Percentiles rank a stretch among this genome's conserved stretches.
Evolutionary conservation across 192 early-diverging fungal species (phyloP).

Genomic region (Coemansia sp.): DNA sequence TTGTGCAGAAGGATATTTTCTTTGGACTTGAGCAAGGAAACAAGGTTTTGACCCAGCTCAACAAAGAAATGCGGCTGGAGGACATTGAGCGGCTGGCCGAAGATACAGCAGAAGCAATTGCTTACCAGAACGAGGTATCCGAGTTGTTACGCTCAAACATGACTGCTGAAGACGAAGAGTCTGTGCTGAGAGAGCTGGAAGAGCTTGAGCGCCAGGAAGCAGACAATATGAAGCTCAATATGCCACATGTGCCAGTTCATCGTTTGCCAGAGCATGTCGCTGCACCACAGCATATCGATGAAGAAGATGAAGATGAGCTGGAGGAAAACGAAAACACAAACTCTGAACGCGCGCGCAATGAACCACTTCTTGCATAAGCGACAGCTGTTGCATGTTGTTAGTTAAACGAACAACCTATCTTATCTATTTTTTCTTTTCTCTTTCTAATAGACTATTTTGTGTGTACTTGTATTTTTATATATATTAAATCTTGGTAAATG

Average conservation of each 20-base stretch:
- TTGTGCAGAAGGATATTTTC: conserved; percentile 89
- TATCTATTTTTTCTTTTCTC: background rate
- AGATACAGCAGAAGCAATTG: conserved; percentile 93
- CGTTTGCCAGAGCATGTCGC: conserved; percentile 13
- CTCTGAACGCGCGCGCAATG: conserved; percentile 13
- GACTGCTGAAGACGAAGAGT: conserved; percentile 82
- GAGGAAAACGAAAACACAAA: conserved; percentile 14
- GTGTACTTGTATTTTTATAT: too few relatives aligned
- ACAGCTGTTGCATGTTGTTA: background rate
- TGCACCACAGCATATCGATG: background rate
- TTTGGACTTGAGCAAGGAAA: conserved; percentile 84
- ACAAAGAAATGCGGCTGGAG: conserved; percentile 84
- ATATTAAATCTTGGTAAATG: too few relatives aligned
- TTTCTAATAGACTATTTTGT: background rate
- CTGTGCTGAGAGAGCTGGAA: conserved; percentile 79
- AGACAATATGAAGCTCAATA: conserved; percentile 20
- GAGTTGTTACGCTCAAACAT: conserved; percentile 75
- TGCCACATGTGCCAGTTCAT: conserved; percentile 36
- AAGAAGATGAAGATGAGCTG: conserved; percentile 15
- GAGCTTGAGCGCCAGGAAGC: conserved; percentile 56
- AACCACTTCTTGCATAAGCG: conserved; percentile 38
- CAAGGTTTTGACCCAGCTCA: conserved; percentile 72
- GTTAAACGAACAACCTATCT: background rate
- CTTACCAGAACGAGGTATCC: conserved; percentile 81
- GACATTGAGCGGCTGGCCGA: conserved; percentile 92